Conservation (phyloP, 345 rosid genomes). For the Brassica incana region DNA sequence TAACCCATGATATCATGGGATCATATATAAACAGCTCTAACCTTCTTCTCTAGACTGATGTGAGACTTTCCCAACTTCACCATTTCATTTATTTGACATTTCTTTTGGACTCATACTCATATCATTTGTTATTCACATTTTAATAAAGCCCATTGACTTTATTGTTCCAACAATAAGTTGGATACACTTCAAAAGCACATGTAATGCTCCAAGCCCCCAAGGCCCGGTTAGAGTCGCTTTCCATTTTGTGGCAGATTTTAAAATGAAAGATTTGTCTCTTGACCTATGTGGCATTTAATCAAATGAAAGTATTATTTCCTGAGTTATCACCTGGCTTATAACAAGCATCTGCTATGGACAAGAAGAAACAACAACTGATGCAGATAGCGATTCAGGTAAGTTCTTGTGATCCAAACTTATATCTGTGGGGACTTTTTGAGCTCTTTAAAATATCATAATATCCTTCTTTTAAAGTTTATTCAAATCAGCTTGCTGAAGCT, state of each 20-base stretch:
- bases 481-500: constrained; percentile 67
- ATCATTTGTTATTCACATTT: no score
- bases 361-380: constrained; percentile 71
- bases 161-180: not conserved
- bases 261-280: not conserved
- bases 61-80: no score
- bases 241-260: not conserved
- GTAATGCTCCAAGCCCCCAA: not conserved
- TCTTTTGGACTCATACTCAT: no score
- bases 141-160: no score
- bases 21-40: no score
- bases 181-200: not conserved
- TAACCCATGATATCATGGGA: no score
- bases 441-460: not conserved
- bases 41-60: no score
- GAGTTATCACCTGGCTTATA: not conserved
- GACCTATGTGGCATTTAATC: not conserved
- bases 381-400: constrained; percentile 54
- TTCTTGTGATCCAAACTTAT: no score
- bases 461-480: not conserved
- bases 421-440: not conserved
- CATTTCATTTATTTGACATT: no score
- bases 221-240: not conserved
- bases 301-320: constrained; percentile 5
- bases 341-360: constrained; percentile 49